Evolutionary conservation across 1,284 basidiomycete genomes (phyloP).

Genomic region (Apiotrichum laibachii): DNA sequence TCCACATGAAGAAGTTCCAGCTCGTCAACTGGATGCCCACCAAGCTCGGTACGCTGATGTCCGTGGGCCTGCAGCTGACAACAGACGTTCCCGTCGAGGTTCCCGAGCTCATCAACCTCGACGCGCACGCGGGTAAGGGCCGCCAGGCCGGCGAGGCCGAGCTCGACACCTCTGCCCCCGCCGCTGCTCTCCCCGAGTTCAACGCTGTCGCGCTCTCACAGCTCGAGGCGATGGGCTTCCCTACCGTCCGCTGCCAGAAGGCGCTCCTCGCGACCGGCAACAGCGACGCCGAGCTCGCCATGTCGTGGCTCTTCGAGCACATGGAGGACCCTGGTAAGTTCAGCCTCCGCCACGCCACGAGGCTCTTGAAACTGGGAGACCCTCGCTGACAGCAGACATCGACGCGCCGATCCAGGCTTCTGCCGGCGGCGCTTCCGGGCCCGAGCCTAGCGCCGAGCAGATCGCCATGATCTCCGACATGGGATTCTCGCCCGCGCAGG

Average conservation of each 20-base stretch:
- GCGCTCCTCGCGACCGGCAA: slow-evolving; percentile 87
- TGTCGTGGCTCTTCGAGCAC: slow-evolving; percentile 93
- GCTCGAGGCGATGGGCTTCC: slow-evolving; percentile 86
- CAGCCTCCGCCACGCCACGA: neutral
- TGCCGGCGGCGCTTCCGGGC: slow-evolving; percentile 28
- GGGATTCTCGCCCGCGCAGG: slow-evolving; percentile 85
- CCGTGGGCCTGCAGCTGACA: neutral
- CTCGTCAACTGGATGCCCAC: slow-evolving; percentile 95
- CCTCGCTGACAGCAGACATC: slow-evolving; percentile 63
- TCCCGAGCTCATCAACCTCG: slow-evolving; percentile 63
- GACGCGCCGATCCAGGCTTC: slow-evolving; percentile 68
- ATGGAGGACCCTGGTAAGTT: slow-evolving; percentile 84
- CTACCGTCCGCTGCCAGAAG: slow-evolving; percentile 74
- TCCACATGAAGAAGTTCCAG: slow-evolving; percentile 94
- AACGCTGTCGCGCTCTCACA: slow-evolving; percentile 69
- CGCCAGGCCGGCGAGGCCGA: slow-evolving; percentile 70
- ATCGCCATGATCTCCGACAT: slow-evolving; percentile 78
- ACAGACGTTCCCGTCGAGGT: slow-evolving; percentile 83
- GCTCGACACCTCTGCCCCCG: slow-evolving; percentile 63
- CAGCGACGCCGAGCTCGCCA: slow-evolving; percentile 72
- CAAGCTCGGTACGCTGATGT: slow-evolving; percentile 68
- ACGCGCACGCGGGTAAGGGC: slow-evolving; percentile 69
- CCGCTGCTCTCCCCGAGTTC: slow-evolving; percentile 57
- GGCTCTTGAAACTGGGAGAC: neutral
- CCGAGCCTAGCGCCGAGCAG: slow-evolving; percentile 66